These are phyloP conservation scores for Malassezia japonica DNA, from an alignment of 1,284 basidiomycete species.

Conservation along the genomic window DNA sequence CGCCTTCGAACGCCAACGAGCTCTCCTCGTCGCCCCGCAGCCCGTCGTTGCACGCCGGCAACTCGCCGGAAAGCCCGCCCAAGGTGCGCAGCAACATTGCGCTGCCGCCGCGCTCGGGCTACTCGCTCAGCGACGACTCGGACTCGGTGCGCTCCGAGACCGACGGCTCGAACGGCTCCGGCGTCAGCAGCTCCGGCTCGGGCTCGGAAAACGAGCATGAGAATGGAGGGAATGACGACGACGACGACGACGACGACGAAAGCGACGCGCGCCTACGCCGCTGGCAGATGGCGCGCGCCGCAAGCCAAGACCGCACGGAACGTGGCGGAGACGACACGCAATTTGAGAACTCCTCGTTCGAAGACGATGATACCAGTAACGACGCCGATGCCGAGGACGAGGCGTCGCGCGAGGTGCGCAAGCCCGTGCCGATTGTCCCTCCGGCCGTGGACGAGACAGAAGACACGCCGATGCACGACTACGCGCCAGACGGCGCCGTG, in stretches of 20 bases:
- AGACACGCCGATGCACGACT: slow-evolving; percentile 11
- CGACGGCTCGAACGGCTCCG: slow-evolving; percentile 37
- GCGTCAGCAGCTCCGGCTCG: slow-evolving; percentile 32
- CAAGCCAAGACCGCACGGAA: too few relatives aligned
- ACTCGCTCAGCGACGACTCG: slow-evolving; percentile 46
- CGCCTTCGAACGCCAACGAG: neutral
- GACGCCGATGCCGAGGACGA: slow-evolving; percentile 19
- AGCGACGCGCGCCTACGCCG: neutral
- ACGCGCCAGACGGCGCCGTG: neutral
- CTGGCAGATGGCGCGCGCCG: slow-evolving; percentile 1
- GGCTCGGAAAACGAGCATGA: slow-evolving; percentile 28
- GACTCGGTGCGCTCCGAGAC: slow-evolving; percentile 46
- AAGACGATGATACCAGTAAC: slow-evolving; percentile 11
- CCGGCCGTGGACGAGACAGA: slow-evolving; percentile 17
- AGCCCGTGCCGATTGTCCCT: neutral
- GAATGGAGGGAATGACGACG: slow-evolving; percentile 23
- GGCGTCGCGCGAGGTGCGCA: slow-evolving; percentile 1
- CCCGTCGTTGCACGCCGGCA: neutral
- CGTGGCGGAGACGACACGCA: neutral
- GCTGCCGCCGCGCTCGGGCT: slow-evolving; percentile 46
- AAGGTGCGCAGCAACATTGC: slow-evolving; percentile 46
- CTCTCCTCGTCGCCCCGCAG: neutral
- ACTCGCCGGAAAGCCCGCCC: slow-evolving; percentile 34
- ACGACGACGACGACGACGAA: slow-evolving; percentile 22
- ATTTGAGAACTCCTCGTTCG: slow-evolving; percentile 1